phyloP scores from a whole-genome alignment of 2,329 filamentous ascomycete species.

The Ceratocystis cubensis region DNA sequence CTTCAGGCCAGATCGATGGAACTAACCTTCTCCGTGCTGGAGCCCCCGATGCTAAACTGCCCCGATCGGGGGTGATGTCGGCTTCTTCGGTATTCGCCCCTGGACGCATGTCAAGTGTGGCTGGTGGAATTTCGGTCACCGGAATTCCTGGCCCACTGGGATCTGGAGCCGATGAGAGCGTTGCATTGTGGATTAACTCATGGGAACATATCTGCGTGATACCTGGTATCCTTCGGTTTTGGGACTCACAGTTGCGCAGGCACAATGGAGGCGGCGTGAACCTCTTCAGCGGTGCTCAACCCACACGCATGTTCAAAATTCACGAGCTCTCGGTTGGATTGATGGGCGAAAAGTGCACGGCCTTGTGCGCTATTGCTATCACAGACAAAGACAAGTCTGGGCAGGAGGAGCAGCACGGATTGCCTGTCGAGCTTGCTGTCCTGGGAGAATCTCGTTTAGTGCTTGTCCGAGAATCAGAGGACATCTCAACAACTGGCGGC shows the following conservation, averaged over 20 bases:
- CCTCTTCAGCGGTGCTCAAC: conserved; percentile 43
- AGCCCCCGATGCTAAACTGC: conserved; percentile 28
- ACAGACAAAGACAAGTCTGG: conserved; percentile 23
- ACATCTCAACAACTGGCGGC: conserved; percentile 31
- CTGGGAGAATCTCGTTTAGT: conserved; percentile 45
- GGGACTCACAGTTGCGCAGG: conserved; percentile 46
- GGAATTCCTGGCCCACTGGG: conserved; percentile 33
- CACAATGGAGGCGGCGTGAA: conserved; percentile 40
- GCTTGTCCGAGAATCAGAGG: conserved; percentile 42
- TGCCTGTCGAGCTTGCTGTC: conserved; percentile 43
- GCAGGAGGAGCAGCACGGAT: conserved; percentile 28
- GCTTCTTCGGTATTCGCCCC: conserved; percentile 32
- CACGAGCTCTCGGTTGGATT: conserved; percentile 41
- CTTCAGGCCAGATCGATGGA: conserved; percentile 48
- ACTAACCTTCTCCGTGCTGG: conserved; percentile 41
- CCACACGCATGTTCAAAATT: conserved; percentile 44
- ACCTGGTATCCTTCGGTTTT: conserved; percentile 43
- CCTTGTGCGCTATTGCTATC: conserved; percentile 36
- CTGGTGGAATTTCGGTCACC: conserved; percentile 41
- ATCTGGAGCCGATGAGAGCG: conserved; percentile 39
- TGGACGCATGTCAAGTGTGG: conserved; percentile 40
- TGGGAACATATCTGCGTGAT: conserved; percentile 46
- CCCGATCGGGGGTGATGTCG: conserved; percentile 32
- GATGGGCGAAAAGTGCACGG: conserved; percentile 44
- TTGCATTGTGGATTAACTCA: conserved; percentile 45